These are phyloP conservation scores for Rusavskia elegans DNA, from an alignment of 495 filamentous ascomycete species.

Conservation along the genomic window DNA sequence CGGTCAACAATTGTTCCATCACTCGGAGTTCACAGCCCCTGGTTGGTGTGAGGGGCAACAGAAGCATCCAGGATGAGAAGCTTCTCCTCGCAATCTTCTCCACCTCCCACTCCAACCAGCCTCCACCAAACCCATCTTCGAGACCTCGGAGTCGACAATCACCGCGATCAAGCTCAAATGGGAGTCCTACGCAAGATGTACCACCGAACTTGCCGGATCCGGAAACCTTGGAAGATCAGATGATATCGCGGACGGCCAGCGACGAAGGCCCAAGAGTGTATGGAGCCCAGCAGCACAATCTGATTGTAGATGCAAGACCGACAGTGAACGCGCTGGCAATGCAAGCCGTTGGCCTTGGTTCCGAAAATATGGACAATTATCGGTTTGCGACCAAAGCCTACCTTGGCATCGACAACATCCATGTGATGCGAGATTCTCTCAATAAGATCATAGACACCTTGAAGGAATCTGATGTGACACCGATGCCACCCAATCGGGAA, in stretches of 20 bases:
- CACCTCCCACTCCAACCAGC: constrained; percentile 36
- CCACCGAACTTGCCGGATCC: constrained; percentile 35
- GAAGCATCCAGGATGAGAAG: constrained; percentile 92
- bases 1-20: constrained; percentile 93
- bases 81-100: constrained; percentile 86
- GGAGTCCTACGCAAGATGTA: constrained; percentile 25
- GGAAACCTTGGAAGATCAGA: constrained; percentile 60
- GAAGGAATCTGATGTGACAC: constrained; percentile 82
- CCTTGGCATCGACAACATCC: constrained; percentile 97
- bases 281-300: constrained; percentile 82
- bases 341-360: constrained; percentile 85
- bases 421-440: constrained; percentile 91
- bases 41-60: constrained; percentile 71
- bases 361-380: constrained; percentile 98
- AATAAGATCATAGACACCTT: constrained; percentile 78
- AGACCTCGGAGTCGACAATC: constrained; percentile 29
- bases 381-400: constrained; percentile 82
- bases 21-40: constrained; percentile 88
- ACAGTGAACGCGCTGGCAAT: constrained; percentile 93
- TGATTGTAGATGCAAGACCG: constrained; percentile 93
- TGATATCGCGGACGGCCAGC: constrained; percentile 35
- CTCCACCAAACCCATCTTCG: constrained; percentile 6
- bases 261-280: constrained; percentile 48
- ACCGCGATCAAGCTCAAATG: constrained; percentile 38
- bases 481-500: constrained; percentile 70